These are phyloP conservation scores for Heritiera fomes DNA, from an alignment of 345 rosid genomes.

Conservation along the genomic window DNA sequence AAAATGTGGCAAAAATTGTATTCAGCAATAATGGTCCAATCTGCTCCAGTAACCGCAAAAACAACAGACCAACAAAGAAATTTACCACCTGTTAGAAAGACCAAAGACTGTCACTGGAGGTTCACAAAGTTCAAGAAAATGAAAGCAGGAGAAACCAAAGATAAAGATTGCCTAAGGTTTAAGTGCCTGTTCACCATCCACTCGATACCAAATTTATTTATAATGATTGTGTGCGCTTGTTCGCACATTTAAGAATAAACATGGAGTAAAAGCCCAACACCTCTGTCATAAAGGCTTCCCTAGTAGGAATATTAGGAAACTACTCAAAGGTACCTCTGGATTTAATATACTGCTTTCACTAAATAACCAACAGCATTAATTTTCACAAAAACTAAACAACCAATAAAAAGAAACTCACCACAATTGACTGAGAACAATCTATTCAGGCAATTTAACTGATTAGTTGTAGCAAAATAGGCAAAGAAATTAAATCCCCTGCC, in stretches of 20 bases:
- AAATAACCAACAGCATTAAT: not conserved
- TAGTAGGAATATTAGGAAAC: not conserved
- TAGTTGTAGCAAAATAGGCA: not conserved
- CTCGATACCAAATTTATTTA: not conserved
- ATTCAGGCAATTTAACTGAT: not conserved
- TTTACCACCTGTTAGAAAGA: conserved; percentile 63
- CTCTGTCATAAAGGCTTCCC: not conserved
- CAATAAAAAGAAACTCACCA: not conserved
- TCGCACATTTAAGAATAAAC: not conserved
- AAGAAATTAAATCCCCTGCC: not conserved
- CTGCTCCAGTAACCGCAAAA: conserved; percentile 76
- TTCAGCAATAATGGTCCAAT: conserved; percentile 65
- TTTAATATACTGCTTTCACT: not conserved
- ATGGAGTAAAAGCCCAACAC: not conserved
- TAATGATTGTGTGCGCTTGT: not conserved
- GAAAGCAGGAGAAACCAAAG: not conserved
- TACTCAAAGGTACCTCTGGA: not conserved
- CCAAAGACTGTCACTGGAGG: not conserved
- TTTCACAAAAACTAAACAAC: not conserved
- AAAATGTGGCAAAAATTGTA: conserved; percentile 67
- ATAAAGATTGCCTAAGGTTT: not conserved
- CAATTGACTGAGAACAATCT: not conserved
- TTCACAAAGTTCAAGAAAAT: not conserved
- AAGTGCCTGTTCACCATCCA: not conserved
- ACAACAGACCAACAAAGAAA: conserved; percentile 85